phyloP scores from a whole-genome alignment of 805 yeast genomes.

The Candida taoyuanica region DNA sequence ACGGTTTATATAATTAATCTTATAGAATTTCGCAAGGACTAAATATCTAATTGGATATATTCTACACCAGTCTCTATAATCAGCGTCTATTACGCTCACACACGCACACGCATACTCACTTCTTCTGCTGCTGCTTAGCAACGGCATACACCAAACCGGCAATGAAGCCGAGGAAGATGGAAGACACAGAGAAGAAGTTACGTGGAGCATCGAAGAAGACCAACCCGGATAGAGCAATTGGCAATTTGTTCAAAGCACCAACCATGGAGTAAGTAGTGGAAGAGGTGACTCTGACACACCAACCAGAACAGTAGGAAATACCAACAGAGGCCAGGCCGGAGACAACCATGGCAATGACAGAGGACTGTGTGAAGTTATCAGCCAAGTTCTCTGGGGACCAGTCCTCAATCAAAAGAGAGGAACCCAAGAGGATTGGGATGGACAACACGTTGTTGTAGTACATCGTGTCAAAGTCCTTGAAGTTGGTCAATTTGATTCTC shows the following conservation, averaged over 20 bases:
- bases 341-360: constrained; percentile 77
- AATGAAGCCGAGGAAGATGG: constrained; percentile 88
- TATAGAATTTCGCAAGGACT: no score
- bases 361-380: constrained; percentile 66
- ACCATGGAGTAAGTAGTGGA: constrained; percentile 99
- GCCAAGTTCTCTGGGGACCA: constrained; percentile 82
- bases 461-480: constrained; percentile 97
- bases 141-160: constrained; percentile 96
- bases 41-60: no score
- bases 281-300: constrained; percentile 99
- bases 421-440: constrained; percentile 76
- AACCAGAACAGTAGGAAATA: constrained; percentile 97
- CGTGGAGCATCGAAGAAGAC: constrained; percentile 92
- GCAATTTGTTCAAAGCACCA: constrained; percentile 97
- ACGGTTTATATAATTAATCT: no score
- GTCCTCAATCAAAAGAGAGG: constrained; percentile 81
- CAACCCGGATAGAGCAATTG: constrained; percentile 93
- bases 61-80: no score
- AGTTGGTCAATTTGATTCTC: constrained; percentile 94
- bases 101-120: no score
- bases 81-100: no score
- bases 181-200: constrained; percentile 85
- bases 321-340: constrained; percentile 95
- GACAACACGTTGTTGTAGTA: constrained; percentile 94
- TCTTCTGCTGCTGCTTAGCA: constrained; percentile 74